Conservation (phyloP, 2,329 filamentous ascomycete genomes). For the Penicillium sp. region DNA sequence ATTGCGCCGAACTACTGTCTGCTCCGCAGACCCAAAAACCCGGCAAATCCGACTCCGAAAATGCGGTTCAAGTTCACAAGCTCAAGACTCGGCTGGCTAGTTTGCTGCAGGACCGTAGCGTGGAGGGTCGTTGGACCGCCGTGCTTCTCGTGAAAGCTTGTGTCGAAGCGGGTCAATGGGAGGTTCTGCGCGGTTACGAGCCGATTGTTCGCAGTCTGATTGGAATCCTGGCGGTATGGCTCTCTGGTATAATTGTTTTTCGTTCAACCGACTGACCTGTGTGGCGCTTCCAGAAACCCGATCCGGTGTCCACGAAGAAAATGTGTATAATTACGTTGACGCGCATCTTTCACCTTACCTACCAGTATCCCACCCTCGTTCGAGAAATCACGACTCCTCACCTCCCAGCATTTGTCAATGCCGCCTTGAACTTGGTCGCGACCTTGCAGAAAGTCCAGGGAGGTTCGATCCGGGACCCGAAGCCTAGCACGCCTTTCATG, state of each 20-base stretch:
- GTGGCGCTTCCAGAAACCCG: slow-evolving; percentile 62
- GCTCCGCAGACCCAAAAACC: slow-evolving; percentile 57
- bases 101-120: slow-evolving; percentile 71
- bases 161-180: slow-evolving; percentile 81
- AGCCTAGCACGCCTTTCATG: slow-evolving; percentile 51
- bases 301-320: slow-evolving; percentile 71
- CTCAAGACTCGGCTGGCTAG: slow-evolving; percentile 75
- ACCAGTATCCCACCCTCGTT: slow-evolving; percentile 76
- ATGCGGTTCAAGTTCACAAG: slow-evolving; percentile 71
- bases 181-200: slow-evolving; percentile 69
- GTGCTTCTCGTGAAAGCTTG: slow-evolving; percentile 76
- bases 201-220: slow-evolving; percentile 77
- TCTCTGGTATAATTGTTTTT: background rate
- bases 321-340: slow-evolving; percentile 74
- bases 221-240: slow-evolving; percentile 65
- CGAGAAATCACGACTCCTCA: slow-evolving; percentile 85
- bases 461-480: slow-evolving; percentile 36
- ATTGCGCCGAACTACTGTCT: slow-evolving; percentile 62
- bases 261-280: slow-evolving; percentile 12
- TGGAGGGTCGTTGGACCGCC: slow-evolving; percentile 74
- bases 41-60: slow-evolving; percentile 63
- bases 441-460: slow-evolving; percentile 43
- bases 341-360: slow-evolving; percentile 78
- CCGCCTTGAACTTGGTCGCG: slow-evolving; percentile 65
- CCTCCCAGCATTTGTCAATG: slow-evolving; percentile 69